A percentile compares a stretch with the other conserved stretches of the same genome.
Conservation (phyloP, 768 basidiomycete genomes). For the Candolleomyces aberdarensis region DNA sequence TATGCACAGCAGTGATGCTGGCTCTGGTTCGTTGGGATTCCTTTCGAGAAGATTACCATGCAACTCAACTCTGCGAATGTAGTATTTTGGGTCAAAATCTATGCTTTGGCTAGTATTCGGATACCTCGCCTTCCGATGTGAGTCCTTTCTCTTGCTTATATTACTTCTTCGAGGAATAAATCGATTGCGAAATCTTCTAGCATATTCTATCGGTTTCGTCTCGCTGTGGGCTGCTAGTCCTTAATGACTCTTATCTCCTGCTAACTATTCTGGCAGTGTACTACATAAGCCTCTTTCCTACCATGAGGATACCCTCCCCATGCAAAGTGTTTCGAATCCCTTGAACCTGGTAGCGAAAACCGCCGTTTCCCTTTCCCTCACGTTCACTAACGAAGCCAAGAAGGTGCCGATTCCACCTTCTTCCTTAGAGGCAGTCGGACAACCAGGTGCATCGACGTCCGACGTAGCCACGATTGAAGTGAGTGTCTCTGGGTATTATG, state of each 20-base stretch:
- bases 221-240: neutral
- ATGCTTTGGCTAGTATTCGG: neutral
- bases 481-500: neutral
- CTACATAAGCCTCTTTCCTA: neutral
- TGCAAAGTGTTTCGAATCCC: neutral
- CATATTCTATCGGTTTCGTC: neutral
- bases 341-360: neutral
- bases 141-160: no score
- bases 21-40: neutral
- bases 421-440: neutral
- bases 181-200: neutral
- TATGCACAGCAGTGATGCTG: neutral
- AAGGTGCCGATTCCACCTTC: neutral
- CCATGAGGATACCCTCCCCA: neutral
- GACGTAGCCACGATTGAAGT: neutral
- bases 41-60: neutral
- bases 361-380: neutral
- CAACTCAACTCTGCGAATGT: neutral
- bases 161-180: neutral
- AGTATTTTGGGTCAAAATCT: neutral
- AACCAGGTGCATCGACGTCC: neutral
- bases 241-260: no score
- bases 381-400: neutral
- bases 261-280: neutral
- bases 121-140: no score